Evolutionary conservation across 805 yeast species (phyloP), one percentile per base, ranked within the genome.

Genomic region (Kuraishia molischiana): DNA sequence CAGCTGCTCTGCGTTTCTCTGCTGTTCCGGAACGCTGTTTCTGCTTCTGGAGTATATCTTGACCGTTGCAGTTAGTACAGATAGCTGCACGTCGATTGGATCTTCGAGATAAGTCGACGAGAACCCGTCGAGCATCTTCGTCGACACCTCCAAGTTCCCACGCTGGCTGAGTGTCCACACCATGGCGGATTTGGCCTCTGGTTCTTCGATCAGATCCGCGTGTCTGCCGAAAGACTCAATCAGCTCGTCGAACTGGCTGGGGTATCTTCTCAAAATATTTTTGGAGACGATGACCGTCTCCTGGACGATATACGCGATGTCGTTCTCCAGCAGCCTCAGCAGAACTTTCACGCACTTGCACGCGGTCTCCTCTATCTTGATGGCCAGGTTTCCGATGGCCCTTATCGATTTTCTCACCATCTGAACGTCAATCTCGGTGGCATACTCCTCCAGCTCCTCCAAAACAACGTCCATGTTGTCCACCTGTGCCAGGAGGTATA

Each of bases 301-400:
- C 51, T 89, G 94, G 3, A 83, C 77, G 30, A 86, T 72, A 49
- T 83, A 79, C 8, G 84, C 73, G 2, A 81, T 74, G 0, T 80
- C 83, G 42, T 77, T 77, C 4, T 77, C 63, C 1, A 80, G 58
- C 38, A 86, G 65, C 22, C 71, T 78, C 28, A 73, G 49, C 5
- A 89, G 56, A 1, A 77, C 72, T 4, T 70, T 69, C 3, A 85
- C 80, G 55, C 95, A 85, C 19, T 65, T 65, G 4, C 65, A 60
- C 0, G 89, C 78, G 0, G 84, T 76, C 6, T 56, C 55, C 19
- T 75, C 77, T 13, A 86, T 58, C 50, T 85, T 85, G 20, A 87
- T 77, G 0, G 96, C 95, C 17, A 90, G 62, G 50, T 87, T 85
- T 2, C 97, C 97, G 43, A 90, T 77, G 0, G 95, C 95, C 41